Percentiles rank a stretch among this genome's conserved stretches.
These are phyloP conservation scores for Trichaptum fuscoviolaceum DNA, from an alignment of 768 basidiomycete species.

Conservation along the genomic window DNA sequence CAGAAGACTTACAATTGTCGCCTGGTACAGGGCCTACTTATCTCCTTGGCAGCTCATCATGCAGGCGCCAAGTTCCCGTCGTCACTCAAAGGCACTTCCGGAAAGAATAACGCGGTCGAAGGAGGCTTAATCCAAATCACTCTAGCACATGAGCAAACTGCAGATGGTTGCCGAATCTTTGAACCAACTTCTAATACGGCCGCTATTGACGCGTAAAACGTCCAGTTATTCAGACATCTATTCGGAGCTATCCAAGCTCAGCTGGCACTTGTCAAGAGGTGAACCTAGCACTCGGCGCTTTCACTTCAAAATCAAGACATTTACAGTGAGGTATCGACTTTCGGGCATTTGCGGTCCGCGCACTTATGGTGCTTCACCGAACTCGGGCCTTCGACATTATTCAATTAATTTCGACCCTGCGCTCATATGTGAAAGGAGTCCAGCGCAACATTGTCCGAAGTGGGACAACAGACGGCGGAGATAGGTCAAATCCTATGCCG, in stretches of 20 bases:
- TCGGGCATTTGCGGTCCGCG: not conserved
- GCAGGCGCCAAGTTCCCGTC: not conserved
- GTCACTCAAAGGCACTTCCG: not conserved
- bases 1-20: too few species aligned
- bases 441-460: not conserved
- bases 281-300: not conserved
- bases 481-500: not conserved
- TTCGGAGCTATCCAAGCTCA: not conserved
- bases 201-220: not conserved
- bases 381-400: not conserved
- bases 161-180: not conserved
- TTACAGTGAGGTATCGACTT: not conserved
- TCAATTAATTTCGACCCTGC: not conserved
- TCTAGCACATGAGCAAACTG: not conserved
- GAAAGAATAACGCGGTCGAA: not conserved
- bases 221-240: not conserved
- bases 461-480: not conserved
- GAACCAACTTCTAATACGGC: not conserved
- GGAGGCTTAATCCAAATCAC: not conserved
- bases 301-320: not conserved
- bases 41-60: not conserved
- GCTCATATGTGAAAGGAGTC: not conserved
- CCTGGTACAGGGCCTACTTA: not conserved
- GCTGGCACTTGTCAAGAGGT: not conserved
- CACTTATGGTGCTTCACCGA: not conserved